Evolutionary conservation across 2,329 filamentous ascomycete genomes (phyloP), one percentile per base, ranked within the genome.

Genomic region (Cercospora sojina): DNA sequence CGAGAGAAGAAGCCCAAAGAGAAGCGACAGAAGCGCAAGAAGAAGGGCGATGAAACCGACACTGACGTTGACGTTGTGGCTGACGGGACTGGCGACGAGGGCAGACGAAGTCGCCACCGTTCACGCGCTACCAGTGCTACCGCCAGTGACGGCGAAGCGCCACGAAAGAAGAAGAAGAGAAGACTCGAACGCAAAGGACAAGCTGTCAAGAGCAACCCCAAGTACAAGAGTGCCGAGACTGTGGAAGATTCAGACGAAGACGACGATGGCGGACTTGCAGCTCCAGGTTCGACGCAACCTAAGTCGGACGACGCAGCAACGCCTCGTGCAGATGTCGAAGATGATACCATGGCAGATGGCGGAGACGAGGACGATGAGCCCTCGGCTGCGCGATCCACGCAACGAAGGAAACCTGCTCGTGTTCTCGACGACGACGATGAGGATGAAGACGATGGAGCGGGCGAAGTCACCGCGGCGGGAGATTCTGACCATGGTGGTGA

Each of bases 211-310:
- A 73, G 68, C 56, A 62, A 62, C 12, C 71, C 70, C 77, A 96
- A 96, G 79, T 96, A 87, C 84, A 97, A 97, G 85, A 93, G 90
- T 59, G 88, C 86, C 1, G 93, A 96, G 79, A 87, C 93, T 69
- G 88, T 97, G 29, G 90, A 92, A 53, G 91, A 94, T 69, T 92
- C 89, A 67, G 89, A 91, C 70, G 87, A 86, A 16, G 86, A 86
- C 12, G 84, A 83, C 3, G 67, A 67, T n/a, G 73, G 65, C 56
- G 72, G 65, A 32, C 51, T 68, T 27, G 70, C 58, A 2, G 66
- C 59, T 55, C 69, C 71, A 35, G 71, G 69, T 32, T 71, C 64
- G 27, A 64, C 63, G 32, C 61, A 63, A 16, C 69, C 70, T 1
- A 72, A 70, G 57, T 74, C 72, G 9, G 71, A 72, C 25, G 74